Conservation (phyloP, 2,329 filamentous ascomycete genomes). For the Sarocladiaceae sp. region DNA sequence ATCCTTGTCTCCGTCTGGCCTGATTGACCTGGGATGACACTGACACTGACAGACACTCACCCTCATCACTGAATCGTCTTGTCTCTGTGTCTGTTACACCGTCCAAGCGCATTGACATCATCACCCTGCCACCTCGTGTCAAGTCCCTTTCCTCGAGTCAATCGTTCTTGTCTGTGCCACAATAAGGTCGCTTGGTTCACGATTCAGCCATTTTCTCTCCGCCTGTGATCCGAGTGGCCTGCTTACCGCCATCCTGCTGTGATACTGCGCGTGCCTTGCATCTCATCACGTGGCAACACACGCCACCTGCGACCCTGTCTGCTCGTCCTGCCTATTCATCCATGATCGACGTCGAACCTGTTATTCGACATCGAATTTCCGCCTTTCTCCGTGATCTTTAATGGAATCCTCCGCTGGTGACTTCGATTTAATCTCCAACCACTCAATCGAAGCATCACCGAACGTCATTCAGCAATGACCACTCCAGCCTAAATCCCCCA, state of each 20-base stretch:
- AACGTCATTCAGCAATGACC: too few species aligned
- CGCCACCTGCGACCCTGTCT: constrained; percentile 1
- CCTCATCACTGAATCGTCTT: not conserved
- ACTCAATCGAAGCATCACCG: too few species aligned
- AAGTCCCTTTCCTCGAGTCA: not conserved
- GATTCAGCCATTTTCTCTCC: not conserved
- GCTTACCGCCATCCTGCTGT: constrained; percentile 6
- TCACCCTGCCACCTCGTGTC: not conserved
- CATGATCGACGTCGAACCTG: not conserved
- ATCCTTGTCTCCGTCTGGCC: not conserved
- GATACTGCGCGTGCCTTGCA: constrained; percentile 10
- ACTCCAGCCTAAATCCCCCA: not conserved
- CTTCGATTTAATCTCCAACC: too few species aligned
- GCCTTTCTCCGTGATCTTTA: too few species aligned
- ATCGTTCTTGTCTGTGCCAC: too few species aligned
- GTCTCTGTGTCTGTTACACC: not conserved
- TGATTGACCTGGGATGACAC: too few species aligned
- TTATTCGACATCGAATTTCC: too few species aligned
- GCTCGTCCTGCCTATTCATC: not conserved
- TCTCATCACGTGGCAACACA: constrained; percentile 6
- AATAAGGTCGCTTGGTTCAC: too few species aligned
- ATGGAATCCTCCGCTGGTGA: too few species aligned
- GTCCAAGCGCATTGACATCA: constrained; percentile 7
- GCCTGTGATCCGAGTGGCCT: not conserved
- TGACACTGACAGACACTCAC: not conserved